A percentile compares a stretch with the other conserved stretches of the same genome.
Conservation (phyloP, 2,329 filamentous ascomycete species). For the Exophiala oligosperma region DNA sequence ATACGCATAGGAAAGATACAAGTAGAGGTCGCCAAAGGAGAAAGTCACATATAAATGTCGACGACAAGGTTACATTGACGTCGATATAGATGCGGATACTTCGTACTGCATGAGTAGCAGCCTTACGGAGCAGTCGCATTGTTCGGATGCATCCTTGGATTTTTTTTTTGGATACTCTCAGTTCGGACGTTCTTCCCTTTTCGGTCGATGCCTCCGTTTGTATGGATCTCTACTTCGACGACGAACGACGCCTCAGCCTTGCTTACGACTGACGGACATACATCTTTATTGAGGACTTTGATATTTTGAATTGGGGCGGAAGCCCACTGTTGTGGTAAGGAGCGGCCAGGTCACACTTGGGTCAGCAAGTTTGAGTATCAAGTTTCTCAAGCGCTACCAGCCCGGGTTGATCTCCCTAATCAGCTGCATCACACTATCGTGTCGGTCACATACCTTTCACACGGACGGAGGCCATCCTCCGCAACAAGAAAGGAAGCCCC, state of each 20-base stretch:
- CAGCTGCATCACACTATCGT: background rate
- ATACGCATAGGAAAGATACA: background rate
- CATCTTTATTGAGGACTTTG: too few relatives aligned
- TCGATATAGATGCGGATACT: background rate
- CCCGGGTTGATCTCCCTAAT: too few relatives aligned
- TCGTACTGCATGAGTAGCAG: background rate
- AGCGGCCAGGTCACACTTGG: too few relatives aligned
- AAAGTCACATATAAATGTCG: background rate
- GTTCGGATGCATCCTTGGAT: too few relatives aligned
- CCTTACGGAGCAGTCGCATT: background rate
- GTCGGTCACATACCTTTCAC: background rate
- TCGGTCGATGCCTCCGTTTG: background rate
- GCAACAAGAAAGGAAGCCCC: background rate
- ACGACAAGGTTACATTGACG: too few relatives aligned
- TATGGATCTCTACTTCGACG: background rate
- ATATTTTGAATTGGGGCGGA: too few relatives aligned
- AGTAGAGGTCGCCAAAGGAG: background rate
- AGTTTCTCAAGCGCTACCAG: too few relatives aligned
- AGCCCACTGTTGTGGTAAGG: too few relatives aligned
- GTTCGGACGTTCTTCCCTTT: background rate
- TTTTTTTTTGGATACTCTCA: background rate
- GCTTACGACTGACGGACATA: too few relatives aligned
- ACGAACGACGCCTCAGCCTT: background rate
- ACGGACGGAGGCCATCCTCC: too few relatives aligned
- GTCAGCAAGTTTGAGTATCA: too few relatives aligned